Base-by-base conservation (phyloP, 257 asterid species). In the Salvia splendens region DNA sequence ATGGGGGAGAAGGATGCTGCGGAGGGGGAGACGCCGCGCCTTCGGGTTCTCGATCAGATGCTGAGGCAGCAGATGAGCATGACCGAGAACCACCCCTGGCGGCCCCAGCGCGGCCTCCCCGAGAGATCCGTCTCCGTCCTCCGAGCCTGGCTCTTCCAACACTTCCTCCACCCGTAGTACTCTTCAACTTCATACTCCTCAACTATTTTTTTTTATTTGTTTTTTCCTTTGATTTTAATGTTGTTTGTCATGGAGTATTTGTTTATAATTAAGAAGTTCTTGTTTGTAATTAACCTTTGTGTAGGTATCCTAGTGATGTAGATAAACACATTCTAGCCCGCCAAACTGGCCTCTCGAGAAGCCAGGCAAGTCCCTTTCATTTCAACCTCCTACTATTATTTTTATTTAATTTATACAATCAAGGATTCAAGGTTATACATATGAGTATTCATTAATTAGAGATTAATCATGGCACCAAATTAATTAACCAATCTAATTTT, bases 241-340 rank as follows among this genome's bases (percentile, higher is more conserved):
- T 17, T 45, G 5, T n/a, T 40, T n/a, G n/a, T n/a, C n/a, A n/a
- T n/a, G n/a, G n/a, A n/a, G n/a, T n/a, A n/a, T n/a, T n/a, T n/a
- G n/a, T n/a, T n/a, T n/a, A n/a, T n/a, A n/a, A n/a, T n/a, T n/a
- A n/a, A n/a, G n/a, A n/a, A n/a, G n/a, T n/a, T 45, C 35, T 24
- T 28, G 41, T 5, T 14, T 70, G 49, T 49, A 20, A 49, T 50
- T 68, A 24, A 24, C 30, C 30, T 24, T 1, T 24, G 30, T 24
- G 82, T 87, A 92, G 98, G 93, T 92, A 92, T 68, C 98, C 98
- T n/a, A 89, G 96, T 74, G 98, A 87, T 82, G 96, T 89, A 1
- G 98, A 92, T 85, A 92, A 92, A 74, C 98, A 92, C 77, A 84
- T 92, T 65, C 79, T 92, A 74, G 91, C 98, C 69, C 95, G 97